A percentile compares a stretch with the other conserved stretches of the same genome.
phyloP scores from a whole-genome alignment of 2,329 filamentous ascomycete species.

The Cadophora gregata region DNA sequence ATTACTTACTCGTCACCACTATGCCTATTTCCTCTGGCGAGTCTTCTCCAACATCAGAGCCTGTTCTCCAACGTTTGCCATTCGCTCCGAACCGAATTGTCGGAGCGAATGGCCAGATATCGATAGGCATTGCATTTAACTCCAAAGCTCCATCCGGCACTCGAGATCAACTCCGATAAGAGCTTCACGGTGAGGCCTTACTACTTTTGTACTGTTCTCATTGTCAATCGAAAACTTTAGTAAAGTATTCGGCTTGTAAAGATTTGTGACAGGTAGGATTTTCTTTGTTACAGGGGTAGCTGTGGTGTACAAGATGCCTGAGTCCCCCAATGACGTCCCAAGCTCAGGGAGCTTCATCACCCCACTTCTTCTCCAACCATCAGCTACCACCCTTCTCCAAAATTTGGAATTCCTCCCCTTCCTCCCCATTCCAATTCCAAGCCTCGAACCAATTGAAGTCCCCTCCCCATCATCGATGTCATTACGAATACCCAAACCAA shows the following conservation, averaged over 20 bases:
- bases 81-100: conserved; percentile 4
- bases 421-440: background rate
- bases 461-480: conserved; percentile 11
- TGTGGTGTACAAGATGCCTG: background rate
- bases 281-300: background rate
- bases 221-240: background rate
- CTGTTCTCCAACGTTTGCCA: background rate
- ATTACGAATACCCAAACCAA: background rate
- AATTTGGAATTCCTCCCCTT: background rate
- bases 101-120: conserved; percentile 2
- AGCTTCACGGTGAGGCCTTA: background rate
- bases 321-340: background rate
- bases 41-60: background rate
- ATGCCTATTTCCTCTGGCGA: background rate
- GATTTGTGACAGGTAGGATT: background rate
- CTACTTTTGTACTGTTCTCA: background rate
- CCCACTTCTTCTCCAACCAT: conserved; percentile 4
- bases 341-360: background rate
- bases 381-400: conserved; percentile 1
- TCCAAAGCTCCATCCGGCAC: conserved; percentile 5
- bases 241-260: conserved; percentile 3
- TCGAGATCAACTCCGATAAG: background rate
- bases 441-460: background rate
- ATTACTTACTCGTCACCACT: background rate
- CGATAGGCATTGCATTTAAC: conserved; percentile 3